Base-by-base conservation (phyloP, 176 grass and related monocot species). In the Hordeum marinum region DNA sequence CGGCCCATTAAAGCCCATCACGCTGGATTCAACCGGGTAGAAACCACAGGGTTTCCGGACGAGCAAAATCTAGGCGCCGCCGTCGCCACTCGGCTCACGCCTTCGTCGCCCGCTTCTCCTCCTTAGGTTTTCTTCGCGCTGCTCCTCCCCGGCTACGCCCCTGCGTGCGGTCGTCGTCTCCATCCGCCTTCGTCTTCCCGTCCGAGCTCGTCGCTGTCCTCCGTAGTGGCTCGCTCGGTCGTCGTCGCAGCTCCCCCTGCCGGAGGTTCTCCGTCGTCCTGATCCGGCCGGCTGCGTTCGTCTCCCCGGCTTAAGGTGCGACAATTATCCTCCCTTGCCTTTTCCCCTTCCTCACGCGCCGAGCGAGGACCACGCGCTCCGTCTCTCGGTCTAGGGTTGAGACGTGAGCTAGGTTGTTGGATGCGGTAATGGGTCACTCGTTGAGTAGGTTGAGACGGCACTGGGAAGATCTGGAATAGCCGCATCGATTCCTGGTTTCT, bases 21-120 rank as follows among this genome's bases (percentile, higher is more conserved):
- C 70, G 45, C 21, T 27, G 41, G 40, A 46, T 25, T 27, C 70
- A 73, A 43, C 71, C 71, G 0, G 42, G 42, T 74, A 74, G 42
- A 74, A 50, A 74, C 7, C 24, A 73, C 40, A 73, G 70, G 71
- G 71, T 48, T 74, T 74, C 42, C 71, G 43, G 71, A 29, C 7
- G 42, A 31, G 71, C 71, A 50, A 74, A 74, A 74, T 74, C 71
- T 18, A 74, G 71, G 71, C 71, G 71, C 71, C 71, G 71, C 71
- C 71, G 71, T 50, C 71, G 70, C 41, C 70, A 45, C 41, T 73
- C 69, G 23, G 11, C 40, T 72, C 40, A 72, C 70, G 13, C 70
- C 42, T 50, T 73, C 42, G 42, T 48, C 71, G 42, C 24, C 71
- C 71, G 24, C 24, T 29, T 25, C 71, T 18, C 41, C 69, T 72